phyloP scores from a whole-genome alignment of 1,284 basidiomycete genomes.

The Malassezia slooffiae region DNA sequence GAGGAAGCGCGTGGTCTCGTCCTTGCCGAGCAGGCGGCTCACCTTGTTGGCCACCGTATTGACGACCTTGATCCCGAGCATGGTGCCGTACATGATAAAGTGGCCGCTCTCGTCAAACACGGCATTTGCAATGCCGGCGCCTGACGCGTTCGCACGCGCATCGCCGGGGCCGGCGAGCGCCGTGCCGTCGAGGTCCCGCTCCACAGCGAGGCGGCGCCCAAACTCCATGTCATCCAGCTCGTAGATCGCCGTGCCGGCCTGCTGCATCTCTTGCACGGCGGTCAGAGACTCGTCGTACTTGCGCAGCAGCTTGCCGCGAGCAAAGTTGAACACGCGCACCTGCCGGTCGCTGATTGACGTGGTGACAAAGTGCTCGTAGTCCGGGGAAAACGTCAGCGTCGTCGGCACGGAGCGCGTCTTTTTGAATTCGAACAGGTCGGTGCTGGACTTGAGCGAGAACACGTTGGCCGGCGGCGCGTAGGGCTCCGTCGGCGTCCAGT shows the following conservation, averaged over 20 bases:
- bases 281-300: slow-evolving; percentile 89
- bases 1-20: slow-evolving; percentile 82
- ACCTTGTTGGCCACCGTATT: slow-evolving; percentile 90
- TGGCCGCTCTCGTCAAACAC: slow-evolving; percentile 95
- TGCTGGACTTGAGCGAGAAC: slow-evolving; percentile 82
- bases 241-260: slow-evolving; percentile 66
- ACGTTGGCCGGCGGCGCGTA: slow-evolving; percentile 60
- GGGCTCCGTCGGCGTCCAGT: slow-evolving; percentile 85
- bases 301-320: slow-evolving; percentile 75
- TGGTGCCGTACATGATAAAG: slow-evolving; percentile 81
- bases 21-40: slow-evolving; percentile 78
- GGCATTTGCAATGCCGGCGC: slow-evolving; percentile 50
- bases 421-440: slow-evolving; percentile 95
- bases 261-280: slow-evolving; percentile 80
- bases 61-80: slow-evolving; percentile 92
- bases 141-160: slow-evolving; percentile 34
- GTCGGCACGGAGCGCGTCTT: slow-evolving; percentile 78
- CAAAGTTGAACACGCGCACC: slow-evolving; percentile 83
- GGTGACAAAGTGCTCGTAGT: slow-evolving; percentile 74
- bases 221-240: slow-evolving; percentile 99
- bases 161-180: slow-evolving; percentile 50
- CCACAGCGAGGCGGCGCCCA: slow-evolving; percentile 80
- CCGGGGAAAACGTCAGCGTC: slow-evolving; percentile 78
- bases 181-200: slow-evolving; percentile 76
- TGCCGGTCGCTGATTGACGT: slow-evolving; percentile 85